Percentiles rank a stretch among this genome's conserved stretches.
Conservation (phyloP, 495 filamentous ascomycete species). For the Thermothielavioides terrestris region DNA sequence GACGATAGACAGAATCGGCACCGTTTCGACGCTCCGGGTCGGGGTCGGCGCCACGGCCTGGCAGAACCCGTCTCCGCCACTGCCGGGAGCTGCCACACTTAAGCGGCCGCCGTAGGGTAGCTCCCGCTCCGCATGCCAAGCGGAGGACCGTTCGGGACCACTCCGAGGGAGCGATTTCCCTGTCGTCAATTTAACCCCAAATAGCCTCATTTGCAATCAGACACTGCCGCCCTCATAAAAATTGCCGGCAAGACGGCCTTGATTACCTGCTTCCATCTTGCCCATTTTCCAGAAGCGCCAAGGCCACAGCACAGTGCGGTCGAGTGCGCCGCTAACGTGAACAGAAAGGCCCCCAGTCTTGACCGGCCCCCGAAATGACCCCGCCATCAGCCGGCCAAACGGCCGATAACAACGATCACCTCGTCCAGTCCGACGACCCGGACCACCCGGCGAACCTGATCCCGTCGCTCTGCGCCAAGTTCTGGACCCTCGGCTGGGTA, state of each 20-base stretch:
- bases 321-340: neutral
- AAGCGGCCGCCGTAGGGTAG: constrained; percentile 5
- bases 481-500: constrained; percentile 94
- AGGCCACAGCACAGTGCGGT: neutral
- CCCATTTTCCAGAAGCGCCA: neutral
- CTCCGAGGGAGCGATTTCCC: constrained; percentile 10
- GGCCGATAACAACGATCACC: constrained; percentile 56
- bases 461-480: constrained; percentile 81
- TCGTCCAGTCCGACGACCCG: constrained; percentile 62
- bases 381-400: constrained; percentile 8
- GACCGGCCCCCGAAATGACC: constrained; percentile 7
- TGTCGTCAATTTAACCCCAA: constrained; percentile 28
- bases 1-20: too few relatives aligned
- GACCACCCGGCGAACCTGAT: constrained; percentile 92
- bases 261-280: neutral
- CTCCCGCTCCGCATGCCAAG: constrained; percentile 9
- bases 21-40: too few relatives aligned
- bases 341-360: neutral
- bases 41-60: too few relatives aligned
- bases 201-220: constrained; percentile 21
- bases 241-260: constrained; percentile 5
- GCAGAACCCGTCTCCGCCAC: too few relatives aligned
- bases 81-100: constrained; percentile 8
- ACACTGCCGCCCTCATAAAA: constrained; percentile 17
- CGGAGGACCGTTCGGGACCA: neutral